Conservation (phyloP, 345 rosid genomes). For the Triadica sebifera region DNA sequence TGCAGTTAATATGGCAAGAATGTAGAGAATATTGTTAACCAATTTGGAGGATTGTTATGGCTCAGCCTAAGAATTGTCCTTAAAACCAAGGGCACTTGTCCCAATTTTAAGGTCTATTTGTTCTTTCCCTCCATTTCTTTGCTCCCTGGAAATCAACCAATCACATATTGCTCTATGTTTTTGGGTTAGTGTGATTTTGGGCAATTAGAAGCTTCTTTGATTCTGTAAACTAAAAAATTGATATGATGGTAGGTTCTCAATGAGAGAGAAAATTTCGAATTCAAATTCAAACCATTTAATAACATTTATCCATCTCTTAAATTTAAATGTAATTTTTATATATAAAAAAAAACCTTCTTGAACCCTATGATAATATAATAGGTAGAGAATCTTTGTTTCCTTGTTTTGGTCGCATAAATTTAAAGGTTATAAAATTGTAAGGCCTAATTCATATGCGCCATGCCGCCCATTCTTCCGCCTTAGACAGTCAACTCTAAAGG, state of each 20-base stretch:
- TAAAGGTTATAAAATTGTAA: background rate
- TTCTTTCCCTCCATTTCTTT: conserved; percentile 12
- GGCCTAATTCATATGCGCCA: background rate
- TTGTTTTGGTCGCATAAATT: background rate
- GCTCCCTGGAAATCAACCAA: conserved; percentile 5
- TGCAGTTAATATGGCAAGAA: background rate
- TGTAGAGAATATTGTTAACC: conserved; percentile 22
- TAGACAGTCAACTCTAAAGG: conserved; percentile 12
- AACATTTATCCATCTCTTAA: too few species aligned
- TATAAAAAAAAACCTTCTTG: too few species aligned
- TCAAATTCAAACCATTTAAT: too few species aligned
- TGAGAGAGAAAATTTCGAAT: too few species aligned
- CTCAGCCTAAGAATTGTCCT: conserved; percentile 25
- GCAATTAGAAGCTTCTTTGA: background rate
- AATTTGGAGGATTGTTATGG: conserved; percentile 10
- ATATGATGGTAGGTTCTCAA: too few species aligned
- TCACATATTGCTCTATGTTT: too few species aligned
- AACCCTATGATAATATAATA: too few species aligned
- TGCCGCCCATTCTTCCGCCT: conserved; percentile 27
- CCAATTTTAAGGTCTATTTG: conserved; percentile 24
- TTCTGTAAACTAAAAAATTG: too few species aligned
- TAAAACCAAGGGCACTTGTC: conserved; percentile 38
- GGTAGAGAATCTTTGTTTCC: background rate
- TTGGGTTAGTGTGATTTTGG: too few species aligned
- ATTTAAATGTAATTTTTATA: too few species aligned